Evolutionary conservation across 2,329 filamentous ascomycete genomes (phyloP).

Genomic region (Colletotrichum acutatum): DNA sequence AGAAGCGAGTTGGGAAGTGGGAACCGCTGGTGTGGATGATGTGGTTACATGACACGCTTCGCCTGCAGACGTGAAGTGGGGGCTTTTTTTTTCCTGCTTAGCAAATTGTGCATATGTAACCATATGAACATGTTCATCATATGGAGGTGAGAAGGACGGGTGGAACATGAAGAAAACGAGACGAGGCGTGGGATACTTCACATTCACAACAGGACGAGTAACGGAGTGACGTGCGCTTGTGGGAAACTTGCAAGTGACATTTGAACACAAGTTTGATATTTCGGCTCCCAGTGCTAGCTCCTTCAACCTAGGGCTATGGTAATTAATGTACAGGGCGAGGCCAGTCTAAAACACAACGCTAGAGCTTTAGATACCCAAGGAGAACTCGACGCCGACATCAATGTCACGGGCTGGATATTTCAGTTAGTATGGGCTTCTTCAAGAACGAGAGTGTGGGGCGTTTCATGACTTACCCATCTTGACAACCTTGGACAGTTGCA

Average conservation of each 20-base stretch:
- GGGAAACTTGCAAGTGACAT: not conserved
- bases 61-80: too few species aligned
- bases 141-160: not conserved
- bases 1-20: constrained; percentile 14
- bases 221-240: not conserved
- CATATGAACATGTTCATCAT: not conserved
- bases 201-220: not conserved
- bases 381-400: constrained; percentile 96
- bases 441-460: not conserved
- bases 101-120: constrained; percentile 9
- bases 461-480: constrained; percentile 82
- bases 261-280: constrained; percentile 14
- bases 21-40: not conserved
- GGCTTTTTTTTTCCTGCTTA: not conserved
- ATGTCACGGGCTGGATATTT: constrained; percentile 81
- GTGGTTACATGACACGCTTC: too few species aligned
- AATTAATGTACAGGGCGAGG: constrained; percentile 38
- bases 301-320: constrained; percentile 33
- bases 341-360: constrained; percentile 35
- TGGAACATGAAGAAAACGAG: not conserved
- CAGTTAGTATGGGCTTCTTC: constrained; percentile 35
- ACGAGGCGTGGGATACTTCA: not conserved
- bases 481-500: constrained; percentile 99
- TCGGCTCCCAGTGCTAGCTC: constrained; percentile 14
- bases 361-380: constrained; percentile 82